Evolutionary conservation across 1,284 basidiomycete species (phyloP).

Genomic region (Rhodotorula sp.): DNA sequence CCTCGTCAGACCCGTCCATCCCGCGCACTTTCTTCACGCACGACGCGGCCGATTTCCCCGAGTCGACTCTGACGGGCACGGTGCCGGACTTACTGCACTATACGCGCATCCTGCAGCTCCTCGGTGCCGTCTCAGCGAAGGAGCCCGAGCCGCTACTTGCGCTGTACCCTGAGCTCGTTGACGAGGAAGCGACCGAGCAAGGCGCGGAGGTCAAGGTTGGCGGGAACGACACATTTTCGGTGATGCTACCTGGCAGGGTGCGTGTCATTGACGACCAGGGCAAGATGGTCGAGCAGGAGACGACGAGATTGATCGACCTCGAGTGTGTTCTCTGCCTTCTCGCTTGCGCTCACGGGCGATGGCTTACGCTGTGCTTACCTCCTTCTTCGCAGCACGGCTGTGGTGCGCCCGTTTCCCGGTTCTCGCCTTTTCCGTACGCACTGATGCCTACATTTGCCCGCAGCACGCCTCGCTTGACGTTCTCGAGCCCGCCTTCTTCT

Average conservation of each 20-base stretch:
- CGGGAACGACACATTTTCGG: background rate
- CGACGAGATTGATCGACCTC: background rate
- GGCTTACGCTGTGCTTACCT: background rate
- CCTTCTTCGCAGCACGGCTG: background rate
- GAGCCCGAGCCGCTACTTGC: background rate
- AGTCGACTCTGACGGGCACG: background rate
- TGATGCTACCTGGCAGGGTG: background rate
- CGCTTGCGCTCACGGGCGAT: background rate
- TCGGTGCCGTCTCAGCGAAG: background rate
- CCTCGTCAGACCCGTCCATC: background rate
- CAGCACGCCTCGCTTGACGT: conserved; percentile 1
- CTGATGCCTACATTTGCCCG: too few species aligned
- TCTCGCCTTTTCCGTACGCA: background rate
- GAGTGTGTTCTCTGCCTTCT: background rate
- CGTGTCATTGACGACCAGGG: background rate
- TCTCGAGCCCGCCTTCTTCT: conserved; percentile 7
- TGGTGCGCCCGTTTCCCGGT: background rate
- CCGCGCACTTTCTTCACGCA: background rate
- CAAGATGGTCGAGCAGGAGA: background rate
- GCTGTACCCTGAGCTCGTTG: background rate
- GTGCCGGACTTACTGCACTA: background rate
- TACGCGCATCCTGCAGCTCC: background rate
- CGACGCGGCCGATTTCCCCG: background rate
- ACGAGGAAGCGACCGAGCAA: background rate
- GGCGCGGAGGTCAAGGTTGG: background rate